Percentiles rank a stretch among this genome's conserved stretches.
Conservation (phyloP, 2,329 filamentous ascomycete genomes). For the Arthrinium phaeospermum region DNA sequence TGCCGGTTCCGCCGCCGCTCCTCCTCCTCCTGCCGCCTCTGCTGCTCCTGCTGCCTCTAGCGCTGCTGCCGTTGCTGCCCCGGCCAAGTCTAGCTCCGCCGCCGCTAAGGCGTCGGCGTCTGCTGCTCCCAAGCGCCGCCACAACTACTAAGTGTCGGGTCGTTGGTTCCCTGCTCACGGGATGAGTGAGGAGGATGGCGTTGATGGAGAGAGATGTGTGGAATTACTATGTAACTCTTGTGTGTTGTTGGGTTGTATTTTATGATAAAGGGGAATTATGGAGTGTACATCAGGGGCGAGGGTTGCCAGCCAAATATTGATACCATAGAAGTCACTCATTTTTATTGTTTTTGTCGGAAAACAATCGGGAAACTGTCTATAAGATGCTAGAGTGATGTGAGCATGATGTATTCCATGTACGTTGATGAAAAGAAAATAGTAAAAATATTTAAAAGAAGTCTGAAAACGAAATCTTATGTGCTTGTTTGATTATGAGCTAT, state of each 20-base stretch:
- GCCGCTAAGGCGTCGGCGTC: too few relatives aligned
- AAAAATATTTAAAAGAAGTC: background rate
- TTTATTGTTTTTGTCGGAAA: background rate
- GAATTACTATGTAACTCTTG: background rate
- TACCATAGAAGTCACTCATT: slow-evolving; percentile 13
- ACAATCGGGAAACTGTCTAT: background rate
- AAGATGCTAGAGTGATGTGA: background rate
- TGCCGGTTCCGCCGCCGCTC: too few relatives aligned
- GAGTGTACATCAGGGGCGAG: background rate
- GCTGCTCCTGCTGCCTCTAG: background rate
- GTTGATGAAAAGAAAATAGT: background rate
- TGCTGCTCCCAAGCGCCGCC: background rate
- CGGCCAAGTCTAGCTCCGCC: background rate
- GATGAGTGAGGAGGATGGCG: background rate
- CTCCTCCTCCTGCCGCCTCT: background rate
- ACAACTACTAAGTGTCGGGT: background rate
- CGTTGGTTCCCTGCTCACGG: background rate
- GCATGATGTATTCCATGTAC: background rate
- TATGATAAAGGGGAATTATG: background rate
- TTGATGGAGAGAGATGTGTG: background rate
- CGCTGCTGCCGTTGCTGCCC: background rate
- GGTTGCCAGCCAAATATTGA: slow-evolving; percentile 3
- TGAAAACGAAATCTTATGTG: background rate
- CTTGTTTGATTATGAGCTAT: background rate
- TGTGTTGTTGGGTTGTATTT: background rate